Evolutionary conservation across 2,329 filamentous ascomycete genomes (phyloP).

Genomic region (Sporothrix schenckii): DNA sequence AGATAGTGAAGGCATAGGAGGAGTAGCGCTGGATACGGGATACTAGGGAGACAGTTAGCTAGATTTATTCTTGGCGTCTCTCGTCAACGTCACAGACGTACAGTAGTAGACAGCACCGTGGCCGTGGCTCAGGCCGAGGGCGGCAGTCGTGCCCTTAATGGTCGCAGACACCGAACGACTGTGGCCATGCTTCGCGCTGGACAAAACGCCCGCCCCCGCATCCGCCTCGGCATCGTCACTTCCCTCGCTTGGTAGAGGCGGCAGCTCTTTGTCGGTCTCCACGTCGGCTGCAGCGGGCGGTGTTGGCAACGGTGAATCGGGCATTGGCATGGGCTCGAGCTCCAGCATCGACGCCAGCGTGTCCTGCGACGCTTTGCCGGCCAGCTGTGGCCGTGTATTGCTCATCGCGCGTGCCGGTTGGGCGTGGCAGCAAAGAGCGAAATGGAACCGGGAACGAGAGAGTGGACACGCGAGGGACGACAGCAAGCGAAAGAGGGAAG

Average conservation of each 20-base stretch:
- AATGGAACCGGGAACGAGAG: neutral
- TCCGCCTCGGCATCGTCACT: neutral
- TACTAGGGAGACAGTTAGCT: conserved; percentile 52
- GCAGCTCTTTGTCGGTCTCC: conserved; percentile 51
- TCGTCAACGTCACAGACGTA: neutral
- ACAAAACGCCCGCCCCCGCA: neutral
- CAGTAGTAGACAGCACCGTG: conserved; percentile 66
- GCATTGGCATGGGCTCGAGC: conserved; percentile 79
- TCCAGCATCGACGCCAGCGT: conserved; percentile 70
- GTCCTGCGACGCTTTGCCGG: conserved; percentile 52
- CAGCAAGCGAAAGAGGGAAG: neutral
- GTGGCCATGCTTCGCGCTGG: conserved; percentile 16
- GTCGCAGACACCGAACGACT: conserved; percentile 28
- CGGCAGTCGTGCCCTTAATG: conserved; percentile 38
- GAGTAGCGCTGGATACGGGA: conserved; percentile 83
- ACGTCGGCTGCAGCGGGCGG: conserved; percentile 40
- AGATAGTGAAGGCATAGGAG: conserved; percentile 79
- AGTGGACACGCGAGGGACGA: neutral
- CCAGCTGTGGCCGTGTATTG: conserved; percentile 40
- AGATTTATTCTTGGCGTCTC: neutral
- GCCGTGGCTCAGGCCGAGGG: conserved; percentile 42
- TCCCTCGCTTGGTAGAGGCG: conserved; percentile 45
- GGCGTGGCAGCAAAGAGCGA: neutral
- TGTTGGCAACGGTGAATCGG: conserved; percentile 51
- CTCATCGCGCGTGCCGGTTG: conserved; percentile 28